Percentiles rank a stretch among this genome's conserved stretches.
Conservation (phyloP, 2,329 filamentous ascomycete genomes). For the Pseudogymnoascus pannorum region DNA sequence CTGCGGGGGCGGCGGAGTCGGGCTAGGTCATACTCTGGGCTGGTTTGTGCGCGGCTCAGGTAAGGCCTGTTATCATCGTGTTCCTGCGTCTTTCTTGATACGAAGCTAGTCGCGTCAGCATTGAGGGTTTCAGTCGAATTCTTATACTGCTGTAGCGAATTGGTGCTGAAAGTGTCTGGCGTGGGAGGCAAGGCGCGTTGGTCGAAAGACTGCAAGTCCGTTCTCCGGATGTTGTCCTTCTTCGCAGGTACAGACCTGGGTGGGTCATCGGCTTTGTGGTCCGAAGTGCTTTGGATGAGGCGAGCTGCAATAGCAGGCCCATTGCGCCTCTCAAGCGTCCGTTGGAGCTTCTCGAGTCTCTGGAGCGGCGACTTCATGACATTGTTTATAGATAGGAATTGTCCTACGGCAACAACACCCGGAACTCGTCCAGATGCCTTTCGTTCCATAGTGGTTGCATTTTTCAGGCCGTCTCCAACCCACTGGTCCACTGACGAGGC, state of each 20-base stretch:
- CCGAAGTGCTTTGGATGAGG: neutral
- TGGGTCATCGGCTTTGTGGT: slow-evolving; percentile 9
- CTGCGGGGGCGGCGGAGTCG: slow-evolving; percentile 22
- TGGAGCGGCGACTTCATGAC: slow-evolving; percentile 46
- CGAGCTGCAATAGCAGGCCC: slow-evolving; percentile 3
- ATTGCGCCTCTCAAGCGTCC: slow-evolving; percentile 20
- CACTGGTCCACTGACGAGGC: slow-evolving; percentile 19
- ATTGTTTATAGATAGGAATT: slow-evolving; percentile 41
- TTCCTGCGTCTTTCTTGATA: neutral
- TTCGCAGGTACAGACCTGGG: slow-evolving; percentile 16
- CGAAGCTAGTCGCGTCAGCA: neutral
- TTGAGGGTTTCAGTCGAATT: slow-evolving; percentile 42
- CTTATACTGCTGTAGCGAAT: slow-evolving; percentile 37
- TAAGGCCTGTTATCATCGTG: neutral
- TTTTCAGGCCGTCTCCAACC: slow-evolving; percentile 16
- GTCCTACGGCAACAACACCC: slow-evolving; percentile 16
- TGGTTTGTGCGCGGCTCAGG: neutral
- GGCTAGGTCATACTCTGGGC: neutral
- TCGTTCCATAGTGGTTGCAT: slow-evolving; percentile 27
- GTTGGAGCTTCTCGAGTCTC: slow-evolving; percentile 40
- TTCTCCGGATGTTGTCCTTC: slow-evolving; percentile 14
- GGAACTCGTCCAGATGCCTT: neutral
- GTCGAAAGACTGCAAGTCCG: slow-evolving; percentile 26
- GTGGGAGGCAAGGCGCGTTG: slow-evolving; percentile 28
- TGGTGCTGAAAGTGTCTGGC: slow-evolving; percentile 30